Evolutionary conservation across 2,329 filamentous ascomycete species (phyloP), one percentile per base, ranked within the genome.

Genomic region (Xylaria arbuscula): DNA sequence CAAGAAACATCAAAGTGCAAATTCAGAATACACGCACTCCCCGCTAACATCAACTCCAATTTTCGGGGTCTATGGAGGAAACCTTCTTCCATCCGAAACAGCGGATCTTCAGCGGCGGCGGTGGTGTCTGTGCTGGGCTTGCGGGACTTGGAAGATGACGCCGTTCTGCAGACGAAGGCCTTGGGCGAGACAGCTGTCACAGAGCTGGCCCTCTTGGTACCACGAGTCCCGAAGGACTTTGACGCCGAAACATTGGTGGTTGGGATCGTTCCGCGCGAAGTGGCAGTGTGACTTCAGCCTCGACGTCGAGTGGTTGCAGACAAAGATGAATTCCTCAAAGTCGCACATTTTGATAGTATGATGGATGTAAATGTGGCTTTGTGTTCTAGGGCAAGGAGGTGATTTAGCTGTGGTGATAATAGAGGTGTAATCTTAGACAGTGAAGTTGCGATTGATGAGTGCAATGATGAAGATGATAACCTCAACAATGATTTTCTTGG

Each of bases 251-350:
- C 92, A 94, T 73, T 88, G 84, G 77, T 94, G 91, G 69, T 86
- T 84, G 0, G 88, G 88, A 73, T 93, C 89, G 76, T 92, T 93
- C 67, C 92, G 89, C 6, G 92, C 90, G 72, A 89, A 89, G 80
- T 94, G 92, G 79, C 92, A 94, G 79, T 93, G 87, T 28, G 88
- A 89, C 75, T 90, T 88, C 36, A 92, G 82, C 22, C 88, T 86
- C 32, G 85, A 80, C 17, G 82, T 81, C 5, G 83, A 84, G 80
- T 93, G 91, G 36, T 83, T 83, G 81, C 92, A 94, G 60, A 78
- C 80, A 77, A 91, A 93, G 68, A 87, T 78, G 72, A 91, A 91
- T 70, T 90, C 87, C 77, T 94, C 91, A 78, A 83, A 93, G 76
- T 91, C 87, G 73, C 90, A 93, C 90, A 93, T 92, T 45, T 73